Base-by-base conservation (phyloP, 208 protist species). In the Leishmania lainsoni region DNA sequence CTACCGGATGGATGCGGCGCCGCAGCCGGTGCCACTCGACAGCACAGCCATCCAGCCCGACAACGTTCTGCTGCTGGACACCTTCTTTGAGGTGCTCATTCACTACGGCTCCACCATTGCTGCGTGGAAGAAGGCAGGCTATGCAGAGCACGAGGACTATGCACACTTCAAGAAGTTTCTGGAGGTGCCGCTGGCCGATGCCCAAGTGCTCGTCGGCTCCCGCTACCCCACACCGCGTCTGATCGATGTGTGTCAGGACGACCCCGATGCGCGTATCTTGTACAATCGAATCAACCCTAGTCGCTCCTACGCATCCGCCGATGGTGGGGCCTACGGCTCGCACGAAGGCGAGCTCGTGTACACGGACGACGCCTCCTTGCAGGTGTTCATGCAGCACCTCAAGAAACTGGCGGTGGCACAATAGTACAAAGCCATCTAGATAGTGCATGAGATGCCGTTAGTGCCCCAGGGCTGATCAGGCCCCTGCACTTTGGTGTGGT, bases 51-150 rank as follows among this genome's bases (percentile, higher is more conserved):
- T 99, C 63, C 83, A 93, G 49, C 88, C 87, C 1, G 97, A 99
- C 80, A 95, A 94, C 79, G 98, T 99, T 79, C 91, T 99, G 5
- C 89, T 99, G 3, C 95, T 99, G 32, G 99, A 99, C 88, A 99
- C 98, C 35, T 99, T 99, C 87, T 99, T 99, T 93, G 94, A 99
- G 78, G 97, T 99, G 32, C 88, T 99, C 69, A 90, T 99, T 69
- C 99, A 98, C 87, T 94, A 99, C 86, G 99, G 99, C 69, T 92
- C 98, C 58, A 96, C 88, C 45, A 98, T 99, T 84, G 97, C 95
- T n/a, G 83, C 89, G 61, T 99, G 98, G 99, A 92, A 94, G 78
- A 97, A 98, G 58, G 94, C 93, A n/a, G 95, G 95, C 51, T 98
- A 97, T 81, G 93, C 99, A 65, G 89, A 99, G 65, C 81, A 98